Evolutionary conservation across 2,329 filamentous ascomycete genomes (phyloP).

Genomic region (Periglandula ipomoeae): DNA sequence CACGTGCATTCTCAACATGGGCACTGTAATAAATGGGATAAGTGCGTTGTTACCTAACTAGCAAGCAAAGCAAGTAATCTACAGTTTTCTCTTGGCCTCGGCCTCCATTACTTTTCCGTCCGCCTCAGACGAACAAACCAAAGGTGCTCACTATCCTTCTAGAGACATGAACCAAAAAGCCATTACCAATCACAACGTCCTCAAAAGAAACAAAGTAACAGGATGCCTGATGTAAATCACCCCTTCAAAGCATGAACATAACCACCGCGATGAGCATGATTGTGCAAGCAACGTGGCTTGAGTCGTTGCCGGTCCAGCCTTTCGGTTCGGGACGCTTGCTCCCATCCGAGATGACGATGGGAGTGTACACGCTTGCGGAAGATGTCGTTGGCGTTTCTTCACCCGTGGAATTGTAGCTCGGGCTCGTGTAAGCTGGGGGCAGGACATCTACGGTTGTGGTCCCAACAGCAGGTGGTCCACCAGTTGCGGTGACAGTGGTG

Average conservation of each 20-base stretch:
- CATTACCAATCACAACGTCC: too few species aligned
- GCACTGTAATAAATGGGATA: not conserved
- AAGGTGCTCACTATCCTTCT: conserved; percentile 2
- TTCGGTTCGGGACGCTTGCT: conserved; percentile 23
- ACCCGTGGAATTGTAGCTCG: conserved; percentile 21
- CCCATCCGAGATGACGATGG: conserved; percentile 23
- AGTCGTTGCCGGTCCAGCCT: conserved; percentile 20
- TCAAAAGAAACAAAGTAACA: too few species aligned
- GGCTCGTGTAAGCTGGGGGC: conserved; percentile 14
- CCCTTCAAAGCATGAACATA: conserved; percentile 24
- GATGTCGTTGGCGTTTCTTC: conserved; percentile 15
- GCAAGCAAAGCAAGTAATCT: not conserved
- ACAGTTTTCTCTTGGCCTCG: not conserved
- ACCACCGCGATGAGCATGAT: conserved; percentile 27
- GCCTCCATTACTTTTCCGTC: not conserved
- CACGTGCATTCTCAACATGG: too few species aligned
- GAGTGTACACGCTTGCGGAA: conserved; percentile 12
- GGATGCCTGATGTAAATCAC: too few species aligned
- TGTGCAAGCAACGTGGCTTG: conserved; percentile 24
- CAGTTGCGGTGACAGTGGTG: conserved; percentile 22
- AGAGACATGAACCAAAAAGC: not conserved
- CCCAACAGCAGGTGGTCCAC: conserved; percentile 16
- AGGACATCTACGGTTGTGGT: conserved; percentile 25
- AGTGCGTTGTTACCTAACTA: conserved; percentile 1
- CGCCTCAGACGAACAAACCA: not conserved